Base-by-base conservation (phyloP, 768 basidiomycete genomes). In the Leucosporidium yakuticum region DNA sequence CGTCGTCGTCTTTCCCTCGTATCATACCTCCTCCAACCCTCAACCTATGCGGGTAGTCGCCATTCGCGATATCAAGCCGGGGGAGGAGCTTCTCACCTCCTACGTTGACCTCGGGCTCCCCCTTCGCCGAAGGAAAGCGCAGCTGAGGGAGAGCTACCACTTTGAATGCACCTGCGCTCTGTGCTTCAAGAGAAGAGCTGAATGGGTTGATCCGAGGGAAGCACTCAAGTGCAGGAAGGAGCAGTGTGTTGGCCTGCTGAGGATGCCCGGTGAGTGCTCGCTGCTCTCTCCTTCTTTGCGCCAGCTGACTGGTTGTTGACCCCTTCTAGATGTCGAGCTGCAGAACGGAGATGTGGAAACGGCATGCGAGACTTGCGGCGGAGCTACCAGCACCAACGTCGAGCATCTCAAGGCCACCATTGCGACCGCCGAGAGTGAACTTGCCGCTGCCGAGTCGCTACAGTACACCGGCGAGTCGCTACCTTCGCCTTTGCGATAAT, bases 101-200 rank as follows among this genome's bases (percentile, higher is more conserved):
- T 97, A 97, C 72, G 82, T 96, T 55, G 95, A 97, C 76, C 85
- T 88, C 0, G 90, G 91, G 0, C 80, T 89, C 4, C 88, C 92
- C 0, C 79, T 78, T 15, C 65, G 74, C 0, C 76, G 81, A 25
- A 82, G 94, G 34, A 86, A 84, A 68, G 77, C 78, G 39, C 80
- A 83, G 1, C 81, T 97, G 25, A 74, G 79, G 54, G 86, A 88
- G 67, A 87, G 88, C 1, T 96, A 97, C 78, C 83, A 84, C 71
- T 97, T 97, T 74, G 79, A 53, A 12, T 97, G 94, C 74, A 73
- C 65, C 17, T 97, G 95, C 75, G 34, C 69, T 0, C 77, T 89
- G 0, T 94, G 90, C 69, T 66, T 62, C 50, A 44, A 23, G 48
- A 17, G 20, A 0, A 71, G 64, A 2, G 56, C 53, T 2, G 68